Percentiles rank a stretch among this genome's conserved stretches.
These are phyloP conservation scores for Aspergillus fumigatiaffinis DNA, from an alignment of 2,329 filamentous ascomycete genomes.

Conservation along the genomic window DNA sequence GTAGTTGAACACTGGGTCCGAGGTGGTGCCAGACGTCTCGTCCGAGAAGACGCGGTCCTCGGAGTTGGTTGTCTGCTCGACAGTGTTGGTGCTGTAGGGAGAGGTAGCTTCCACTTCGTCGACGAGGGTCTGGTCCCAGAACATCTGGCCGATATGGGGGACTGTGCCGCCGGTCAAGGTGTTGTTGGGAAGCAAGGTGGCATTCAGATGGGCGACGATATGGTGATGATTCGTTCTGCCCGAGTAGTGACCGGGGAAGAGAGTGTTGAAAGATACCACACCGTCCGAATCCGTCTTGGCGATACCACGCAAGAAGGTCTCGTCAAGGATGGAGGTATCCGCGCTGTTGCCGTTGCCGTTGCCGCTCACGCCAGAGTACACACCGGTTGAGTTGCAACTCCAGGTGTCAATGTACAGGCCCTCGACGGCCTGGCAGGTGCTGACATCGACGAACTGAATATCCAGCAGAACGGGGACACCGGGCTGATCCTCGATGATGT, in stretches of 20 bases:
- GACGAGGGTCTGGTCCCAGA: conserved; percentile 57
- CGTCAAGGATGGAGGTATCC: conserved; percentile 31
- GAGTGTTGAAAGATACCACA: conserved; percentile 37
- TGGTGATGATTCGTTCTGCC: conserved; percentile 33
- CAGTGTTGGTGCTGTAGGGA: conserved; percentile 29
- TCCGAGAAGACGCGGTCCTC: conserved; percentile 10
- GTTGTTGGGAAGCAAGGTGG: conserved; percentile 24
- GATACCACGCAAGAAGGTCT: conserved; percentile 43
- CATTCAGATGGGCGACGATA: conserved; percentile 27
- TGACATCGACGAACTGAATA: conserved; percentile 37
- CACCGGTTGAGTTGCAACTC: conserved; percentile 32
- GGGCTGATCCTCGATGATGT: conserved; percentile 32
- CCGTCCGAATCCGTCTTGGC: conserved; percentile 41
- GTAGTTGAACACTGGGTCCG: conserved; percentile 14
- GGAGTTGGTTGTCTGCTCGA: conserved; percentile 10
- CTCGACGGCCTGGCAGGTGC: conserved; percentile 37
- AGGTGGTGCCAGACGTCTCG: conserved; percentile 11
- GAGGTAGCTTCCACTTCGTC: conserved; percentile 43
- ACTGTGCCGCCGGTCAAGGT: conserved; percentile 46
- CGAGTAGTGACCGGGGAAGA: conserved; percentile 45
- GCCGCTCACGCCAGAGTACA: conserved; percentile 26
- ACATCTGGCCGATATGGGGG: conserved; percentile 60
- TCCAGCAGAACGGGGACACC: conserved; percentile 39
- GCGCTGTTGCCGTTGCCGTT: conserved; percentile 25
- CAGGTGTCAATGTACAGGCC: conserved; percentile 34